A percentile compares a stretch with the other conserved stretches of the same genome.
These are phyloP conservation scores for Russula earlei DNA, from an alignment of 768 basidiomycete genomes.

Conservation along the genomic window DNA sequence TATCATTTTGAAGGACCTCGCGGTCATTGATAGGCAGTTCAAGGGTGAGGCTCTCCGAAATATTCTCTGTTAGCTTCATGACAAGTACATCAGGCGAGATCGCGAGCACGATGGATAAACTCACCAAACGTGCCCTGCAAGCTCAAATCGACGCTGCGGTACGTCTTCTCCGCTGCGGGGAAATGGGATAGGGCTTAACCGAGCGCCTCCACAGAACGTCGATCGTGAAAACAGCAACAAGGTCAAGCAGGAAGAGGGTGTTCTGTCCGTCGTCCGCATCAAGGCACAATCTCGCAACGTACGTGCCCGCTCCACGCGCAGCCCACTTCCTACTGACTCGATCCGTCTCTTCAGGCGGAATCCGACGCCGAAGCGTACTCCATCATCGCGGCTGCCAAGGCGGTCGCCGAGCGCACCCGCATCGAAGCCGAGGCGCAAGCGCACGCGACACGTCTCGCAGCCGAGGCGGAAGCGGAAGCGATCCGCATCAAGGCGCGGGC, in stretches of 20 bases:
- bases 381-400: conserved; percentile 64
- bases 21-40: conserved; percentile 81
- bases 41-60: conserved; percentile 37
- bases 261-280: conserved; percentile 66
- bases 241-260: conserved; percentile 78
- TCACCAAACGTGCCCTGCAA: conserved; percentile 75
- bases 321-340: background rate
- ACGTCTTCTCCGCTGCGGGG: conserved; percentile 22
- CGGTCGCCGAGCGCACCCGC: conserved; percentile 51
- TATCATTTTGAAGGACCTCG: conserved; percentile 73
- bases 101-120: conserved; percentile 74
- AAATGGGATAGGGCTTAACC: background rate
- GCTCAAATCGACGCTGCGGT: conserved; percentile 84
- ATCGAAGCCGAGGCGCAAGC: conserved; percentile 74
- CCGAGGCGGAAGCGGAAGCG: conserved; percentile 67
- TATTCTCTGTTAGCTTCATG: background rate
- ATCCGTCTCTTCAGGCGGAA: conserved; percentile 36
- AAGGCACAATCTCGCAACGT: conserved; percentile 55
- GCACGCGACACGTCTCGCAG: conserved; percentile 64
- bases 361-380: conserved; percentile 72
- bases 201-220: conserved; percentile 46
- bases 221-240: conserved; percentile 83
- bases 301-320: conserved; percentile 10
- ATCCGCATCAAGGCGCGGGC: conserved; percentile 54
- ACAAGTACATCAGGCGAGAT: conserved; percentile 46